Conservation (phyloP, 2,329 filamentous ascomycete species). For the Colletotrichum aenigma region DNA sequence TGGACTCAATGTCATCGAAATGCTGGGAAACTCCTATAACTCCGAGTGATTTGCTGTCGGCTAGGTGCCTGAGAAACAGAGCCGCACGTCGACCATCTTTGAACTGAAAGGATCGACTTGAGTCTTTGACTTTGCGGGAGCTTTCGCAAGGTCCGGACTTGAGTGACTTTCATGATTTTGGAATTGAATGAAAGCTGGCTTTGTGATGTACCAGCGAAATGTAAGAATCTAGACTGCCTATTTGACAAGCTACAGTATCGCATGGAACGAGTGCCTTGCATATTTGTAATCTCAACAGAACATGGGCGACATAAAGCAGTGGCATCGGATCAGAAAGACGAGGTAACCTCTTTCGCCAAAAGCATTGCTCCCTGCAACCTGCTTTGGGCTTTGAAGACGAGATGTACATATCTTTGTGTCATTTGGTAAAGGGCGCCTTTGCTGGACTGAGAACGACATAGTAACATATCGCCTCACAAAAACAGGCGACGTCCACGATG, state of each 20-base stretch:
- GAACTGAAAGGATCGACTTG: not conserved
- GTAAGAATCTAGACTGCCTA: not conserved
- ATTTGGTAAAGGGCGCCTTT: not conserved
- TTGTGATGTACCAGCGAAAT: not conserved
- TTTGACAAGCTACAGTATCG: not conserved
- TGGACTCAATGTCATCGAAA: not conserved
- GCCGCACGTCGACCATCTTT: fast-evolving
- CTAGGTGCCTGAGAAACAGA: not conserved
- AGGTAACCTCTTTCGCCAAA: fast-evolving
- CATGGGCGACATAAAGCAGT: not conserved
- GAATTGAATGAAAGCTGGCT: not conserved
- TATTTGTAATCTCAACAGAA: not conserved
- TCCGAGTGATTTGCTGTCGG: not conserved
- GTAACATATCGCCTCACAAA: not conserved
- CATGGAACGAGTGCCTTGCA: fast-evolving
- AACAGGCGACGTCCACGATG: not conserved
- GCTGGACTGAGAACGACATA: fast-evolving
- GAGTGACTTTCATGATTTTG: not conserved
- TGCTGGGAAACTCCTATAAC: not conserved
- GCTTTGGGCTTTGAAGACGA: not conserved
- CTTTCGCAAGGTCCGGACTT: too few relatives aligned
- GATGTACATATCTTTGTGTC: fast-evolving
- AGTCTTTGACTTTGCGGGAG: not conserved
- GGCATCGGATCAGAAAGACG: not conserved
- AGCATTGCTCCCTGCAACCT: fast-evolving